Evolutionary conservation across 805 yeast species (phyloP).

Genomic region (Starmerella bacillaris): DNA sequence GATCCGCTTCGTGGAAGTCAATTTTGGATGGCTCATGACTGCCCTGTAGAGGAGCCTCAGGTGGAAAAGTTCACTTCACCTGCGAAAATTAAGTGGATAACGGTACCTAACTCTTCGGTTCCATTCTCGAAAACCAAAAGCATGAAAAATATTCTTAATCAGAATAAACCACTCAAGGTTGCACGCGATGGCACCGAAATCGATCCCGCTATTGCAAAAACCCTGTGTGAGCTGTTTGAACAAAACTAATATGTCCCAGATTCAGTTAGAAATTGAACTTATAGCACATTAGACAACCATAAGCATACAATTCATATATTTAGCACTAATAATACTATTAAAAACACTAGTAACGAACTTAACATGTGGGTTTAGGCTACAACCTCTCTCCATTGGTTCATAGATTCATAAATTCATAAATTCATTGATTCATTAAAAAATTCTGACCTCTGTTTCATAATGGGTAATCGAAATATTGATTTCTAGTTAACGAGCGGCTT

Average conservation of each 20-base stretch:
- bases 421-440: too few species aligned
- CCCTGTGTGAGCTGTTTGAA: constrained; percentile 20
- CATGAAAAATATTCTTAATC: constrained; percentile 24
- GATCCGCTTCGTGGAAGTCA: constrained; percentile 24
- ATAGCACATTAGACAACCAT: not conserved
- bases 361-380: too few species aligned
- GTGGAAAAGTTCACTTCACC: constrained; percentile 24
- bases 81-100: constrained; percentile 25
- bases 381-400: too few species aligned
- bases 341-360: too few species aligned
- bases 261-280: not conserved
- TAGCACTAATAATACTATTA: too few species aligned
- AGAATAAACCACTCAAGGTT: constrained; percentile 26
- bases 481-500: too few species aligned
- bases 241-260: not conserved
- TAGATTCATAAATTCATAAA: too few species aligned
- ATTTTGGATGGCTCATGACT: constrained; percentile 25
- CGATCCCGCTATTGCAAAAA: constrained; percentile 23
- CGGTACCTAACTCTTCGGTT: constrained; percentile 17
- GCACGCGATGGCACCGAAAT: constrained; percentile 30
- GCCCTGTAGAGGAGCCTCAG: constrained; percentile 14
- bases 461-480: too few species aligned
- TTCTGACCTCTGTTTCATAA: too few species aligned
- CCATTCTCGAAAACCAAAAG: constrained; percentile 22
- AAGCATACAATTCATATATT: too few species aligned